These are phyloP conservation scores for Colletotrichum brevisporum DNA, from an alignment of 2,329 filamentous ascomycete species.

Conservation along the genomic window DNA sequence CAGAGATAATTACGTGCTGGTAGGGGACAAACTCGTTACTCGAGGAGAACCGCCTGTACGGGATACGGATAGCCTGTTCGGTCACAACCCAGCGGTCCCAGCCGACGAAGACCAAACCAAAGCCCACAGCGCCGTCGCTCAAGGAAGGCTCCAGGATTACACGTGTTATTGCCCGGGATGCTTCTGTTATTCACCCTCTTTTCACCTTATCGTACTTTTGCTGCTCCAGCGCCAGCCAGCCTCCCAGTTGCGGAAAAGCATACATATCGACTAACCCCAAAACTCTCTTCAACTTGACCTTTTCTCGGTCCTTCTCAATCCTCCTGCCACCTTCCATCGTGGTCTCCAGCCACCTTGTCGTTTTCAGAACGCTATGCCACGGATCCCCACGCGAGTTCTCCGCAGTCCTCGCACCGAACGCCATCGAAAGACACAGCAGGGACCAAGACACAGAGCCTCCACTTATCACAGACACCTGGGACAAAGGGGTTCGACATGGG, in stretches of 20 bases:
- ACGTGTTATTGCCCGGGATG: too few species aligned
- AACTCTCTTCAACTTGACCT: neutral
- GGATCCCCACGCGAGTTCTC: conserved; percentile 3
- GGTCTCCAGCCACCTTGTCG: conserved; percentile 5
- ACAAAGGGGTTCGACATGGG: conserved; percentile 13
- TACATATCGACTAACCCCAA: conserved; percentile 20
- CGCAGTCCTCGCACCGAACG: conserved; percentile 11
- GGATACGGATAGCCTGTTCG: too few species aligned
- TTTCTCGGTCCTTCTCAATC: conserved; percentile 6
- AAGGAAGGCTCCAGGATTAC: too few species aligned
- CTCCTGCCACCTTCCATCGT: conserved; percentile 6
- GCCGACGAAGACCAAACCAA: too few species aligned
- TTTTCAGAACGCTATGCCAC: conserved; percentile 10
- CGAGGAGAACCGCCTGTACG: too few species aligned
- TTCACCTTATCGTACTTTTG: neutral
- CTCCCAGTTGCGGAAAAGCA: neutral
- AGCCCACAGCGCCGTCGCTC: too few species aligned
- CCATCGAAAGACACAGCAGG: conserved; percentile 2
- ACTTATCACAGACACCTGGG: conserved; percentile 24
- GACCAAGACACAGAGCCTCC: neutral
- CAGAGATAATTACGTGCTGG: too few species aligned
- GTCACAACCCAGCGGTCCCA: too few species aligned
- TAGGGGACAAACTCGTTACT: too few species aligned
- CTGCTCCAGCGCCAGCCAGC: too few species aligned
- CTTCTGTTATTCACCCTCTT: too few species aligned